Percentiles rank a stretch among this genome's conserved stretches.
These are phyloP conservation scores for Pelargonium fulgidum DNA, from an alignment of 441 rosid genomes.

Conservation along the genomic window DNA sequence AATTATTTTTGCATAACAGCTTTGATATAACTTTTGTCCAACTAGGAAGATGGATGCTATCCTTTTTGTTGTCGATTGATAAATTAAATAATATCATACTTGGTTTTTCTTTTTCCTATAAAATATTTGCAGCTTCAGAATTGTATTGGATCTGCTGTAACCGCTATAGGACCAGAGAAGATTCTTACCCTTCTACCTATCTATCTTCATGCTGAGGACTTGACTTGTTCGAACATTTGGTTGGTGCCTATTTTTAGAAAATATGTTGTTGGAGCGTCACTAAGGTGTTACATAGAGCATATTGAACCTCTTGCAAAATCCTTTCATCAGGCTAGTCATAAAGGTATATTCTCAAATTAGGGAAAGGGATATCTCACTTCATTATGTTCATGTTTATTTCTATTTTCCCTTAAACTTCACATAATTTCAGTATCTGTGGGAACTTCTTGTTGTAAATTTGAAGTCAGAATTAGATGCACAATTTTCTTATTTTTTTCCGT, in stretches of 20 bases:
- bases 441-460: background rate
- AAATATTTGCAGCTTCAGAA: slow-evolving; percentile 49
- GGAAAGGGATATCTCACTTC: background rate
- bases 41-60: background rate
- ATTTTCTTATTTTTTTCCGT: background rate
- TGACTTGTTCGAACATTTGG: slow-evolving; percentile 61
- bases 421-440: background rate
- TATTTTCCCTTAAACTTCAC: background rate
- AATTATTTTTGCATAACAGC: background rate
- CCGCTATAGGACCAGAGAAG: slow-evolving; percentile 76
- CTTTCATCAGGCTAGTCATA: slow-evolving; percentile 44
- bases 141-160: slow-evolving; percentile 82
- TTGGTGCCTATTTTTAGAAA: slow-evolving; percentile 68
- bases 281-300: slow-evolving; percentile 64
- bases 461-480: background rate
- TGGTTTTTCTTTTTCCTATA: slow-evolving; percentile 12
- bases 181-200: slow-evolving; percentile 64
- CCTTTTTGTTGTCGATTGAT: background rate
- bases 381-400: background rate
- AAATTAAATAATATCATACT: slow-evolving; percentile 15
- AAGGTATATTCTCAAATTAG: slow-evolving; percentile 41
- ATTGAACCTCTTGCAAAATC: slow-evolving; percentile 81
- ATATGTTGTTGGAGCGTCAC: slow-evolving; percentile 60
- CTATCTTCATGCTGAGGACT: slow-evolving; percentile 44
- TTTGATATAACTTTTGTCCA: background rate